Evolutionary conservation across 176 grass and related monocot genomes (phyloP).

Genomic region (Eleusine coracana): DNA sequence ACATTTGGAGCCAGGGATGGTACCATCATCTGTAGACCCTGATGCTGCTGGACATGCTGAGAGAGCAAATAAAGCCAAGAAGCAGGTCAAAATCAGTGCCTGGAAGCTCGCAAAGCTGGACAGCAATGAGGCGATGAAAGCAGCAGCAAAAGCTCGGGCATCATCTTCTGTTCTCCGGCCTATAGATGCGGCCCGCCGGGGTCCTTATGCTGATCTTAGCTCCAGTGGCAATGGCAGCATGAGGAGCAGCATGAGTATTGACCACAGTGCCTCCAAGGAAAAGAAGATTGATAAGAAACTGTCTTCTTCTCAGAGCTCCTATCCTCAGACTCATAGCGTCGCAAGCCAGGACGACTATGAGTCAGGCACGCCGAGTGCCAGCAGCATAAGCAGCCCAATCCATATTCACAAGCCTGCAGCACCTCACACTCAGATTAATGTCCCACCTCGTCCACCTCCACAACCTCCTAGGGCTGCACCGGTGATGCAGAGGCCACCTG

Average conservation of each 20-base stretch:
- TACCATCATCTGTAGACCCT: constrained; percentile 85
- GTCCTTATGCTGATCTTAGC: constrained; percentile 56
- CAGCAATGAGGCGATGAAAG: constrained; percentile 78
- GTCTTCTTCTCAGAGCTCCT: constrained; percentile 66
- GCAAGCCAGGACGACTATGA: constrained; percentile 83
- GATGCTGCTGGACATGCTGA: constrained; percentile 73
- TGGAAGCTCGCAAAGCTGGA: constrained; percentile 97
- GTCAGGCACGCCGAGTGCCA: constrained; percentile 63
- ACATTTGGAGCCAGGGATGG: constrained; percentile 91
- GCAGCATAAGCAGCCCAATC: constrained; percentile 85
- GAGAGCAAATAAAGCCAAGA: constrained; percentile 82
- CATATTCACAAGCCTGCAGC: constrained; percentile 56
- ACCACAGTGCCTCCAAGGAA: constrained; percentile 64
- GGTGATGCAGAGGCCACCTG: constrained; percentile 35
- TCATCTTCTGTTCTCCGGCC: constrained; percentile 91
- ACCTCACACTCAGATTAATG: constrained; percentile 31
- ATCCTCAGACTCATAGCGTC: constrained; percentile 71
- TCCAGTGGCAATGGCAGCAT: constrained; percentile 72
- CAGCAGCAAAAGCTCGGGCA: constrained; percentile 91
- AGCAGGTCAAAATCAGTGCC: constrained; percentile 92
- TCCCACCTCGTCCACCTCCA: constrained; percentile 38
- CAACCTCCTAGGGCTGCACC: constrained; percentile 23
- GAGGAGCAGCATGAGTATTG: constrained; percentile 68
- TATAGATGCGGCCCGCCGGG: constrained; percentile 47
- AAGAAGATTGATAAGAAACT: constrained; percentile 60